phyloP scores from a whole-genome alignment of 768 basidiomycete species.

The Lactarius deliciosus region DNA sequence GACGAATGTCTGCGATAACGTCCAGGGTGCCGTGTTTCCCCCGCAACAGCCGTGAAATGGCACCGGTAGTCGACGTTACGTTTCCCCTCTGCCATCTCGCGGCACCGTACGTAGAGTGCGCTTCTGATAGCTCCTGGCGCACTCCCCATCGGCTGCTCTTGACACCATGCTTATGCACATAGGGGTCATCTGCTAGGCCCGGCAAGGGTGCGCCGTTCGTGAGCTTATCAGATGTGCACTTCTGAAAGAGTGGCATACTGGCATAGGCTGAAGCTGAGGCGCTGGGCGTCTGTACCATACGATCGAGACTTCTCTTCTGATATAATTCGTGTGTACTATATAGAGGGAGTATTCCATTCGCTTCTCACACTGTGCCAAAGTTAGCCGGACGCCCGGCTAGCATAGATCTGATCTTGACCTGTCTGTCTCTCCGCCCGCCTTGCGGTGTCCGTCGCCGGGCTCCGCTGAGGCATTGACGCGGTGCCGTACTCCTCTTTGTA shows the following conservation, averaged over 20 bases:
- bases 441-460: neutral
- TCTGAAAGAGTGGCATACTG: neutral
- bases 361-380: neutral
- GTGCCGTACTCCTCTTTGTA: neutral
- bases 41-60: neutral
- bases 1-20: neutral
- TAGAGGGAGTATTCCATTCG: neutral
- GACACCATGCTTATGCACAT: neutral
- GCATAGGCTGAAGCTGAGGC: neutral
- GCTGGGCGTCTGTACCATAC: neutral
- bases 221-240: slow-evolving; percentile 1
- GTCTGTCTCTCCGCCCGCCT: neutral
- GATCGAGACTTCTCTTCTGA: slow-evolving; percentile 10
- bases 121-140: slow-evolving; percentile 2
- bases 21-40: neutral
- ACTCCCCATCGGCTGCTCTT: neutral
- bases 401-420: neutral
- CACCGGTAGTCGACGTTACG: neutral
- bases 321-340: neutral
- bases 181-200: neutral
- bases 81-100: neutral
- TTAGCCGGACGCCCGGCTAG: neutral
- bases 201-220: neutral
- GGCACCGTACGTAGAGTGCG: neutral
- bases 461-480: slow-evolving; percentile 1